Percentiles rank a stretch among this genome's conserved stretches.
phyloP scores from a whole-genome alignment of 768 basidiomycete species.

The Termitomyces sp. region DNA sequence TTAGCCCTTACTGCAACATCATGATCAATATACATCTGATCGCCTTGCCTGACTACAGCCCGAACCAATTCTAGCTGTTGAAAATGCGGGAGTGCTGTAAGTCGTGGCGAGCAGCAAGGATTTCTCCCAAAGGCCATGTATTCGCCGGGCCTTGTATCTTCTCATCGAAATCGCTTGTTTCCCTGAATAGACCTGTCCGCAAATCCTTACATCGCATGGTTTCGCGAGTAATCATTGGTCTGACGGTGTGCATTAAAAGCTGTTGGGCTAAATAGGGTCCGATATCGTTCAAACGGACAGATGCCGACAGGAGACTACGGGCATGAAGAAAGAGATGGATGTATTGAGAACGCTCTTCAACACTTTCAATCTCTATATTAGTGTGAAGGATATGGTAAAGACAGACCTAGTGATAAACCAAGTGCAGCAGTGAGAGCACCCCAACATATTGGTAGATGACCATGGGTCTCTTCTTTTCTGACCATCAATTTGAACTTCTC shows the following conservation, averaged over 20 bases:
- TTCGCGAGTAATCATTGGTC: slow-evolving; percentile 61
- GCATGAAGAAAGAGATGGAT: slow-evolving; percentile 94
- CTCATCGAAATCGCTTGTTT: slow-evolving; percentile 33
- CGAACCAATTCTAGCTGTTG: slow-evolving; percentile 59
- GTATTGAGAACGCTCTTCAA: slow-evolving; percentile 67
- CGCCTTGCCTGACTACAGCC: neutral
- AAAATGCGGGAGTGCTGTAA: slow-evolving; percentile 95
- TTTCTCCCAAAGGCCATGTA: slow-evolving; percentile 96
- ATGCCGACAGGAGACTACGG: slow-evolving; percentile 84
- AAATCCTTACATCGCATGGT: slow-evolving; percentile 40
- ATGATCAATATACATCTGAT: slow-evolving; percentile 23
- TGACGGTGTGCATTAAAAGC: slow-evolving; percentile 69
- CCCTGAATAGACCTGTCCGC: slow-evolving; percentile 41
- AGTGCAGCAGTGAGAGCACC: slow-evolving; percentile 80
- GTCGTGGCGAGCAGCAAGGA: slow-evolving; percentile 87
- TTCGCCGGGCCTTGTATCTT: slow-evolving; percentile 64
- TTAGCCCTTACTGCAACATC: slow-evolving; percentile 67
- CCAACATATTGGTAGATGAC: slow-evolving; percentile 92
- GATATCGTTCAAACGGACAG: slow-evolving; percentile 86
- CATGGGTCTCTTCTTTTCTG: slow-evolving; percentile 60
- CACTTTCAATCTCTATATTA: neutral
- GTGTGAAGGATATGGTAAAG: slow-evolving; percentile 1
- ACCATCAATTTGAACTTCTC: slow-evolving; percentile 68
- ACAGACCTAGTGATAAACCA: slow-evolving; percentile 63
- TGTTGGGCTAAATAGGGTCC: slow-evolving; percentile 95